Evolutionary conservation across 257 asterid species (phyloP), one percentile per base, ranked within the genome.

Genomic region (Solanum chmielewskii): DNA sequence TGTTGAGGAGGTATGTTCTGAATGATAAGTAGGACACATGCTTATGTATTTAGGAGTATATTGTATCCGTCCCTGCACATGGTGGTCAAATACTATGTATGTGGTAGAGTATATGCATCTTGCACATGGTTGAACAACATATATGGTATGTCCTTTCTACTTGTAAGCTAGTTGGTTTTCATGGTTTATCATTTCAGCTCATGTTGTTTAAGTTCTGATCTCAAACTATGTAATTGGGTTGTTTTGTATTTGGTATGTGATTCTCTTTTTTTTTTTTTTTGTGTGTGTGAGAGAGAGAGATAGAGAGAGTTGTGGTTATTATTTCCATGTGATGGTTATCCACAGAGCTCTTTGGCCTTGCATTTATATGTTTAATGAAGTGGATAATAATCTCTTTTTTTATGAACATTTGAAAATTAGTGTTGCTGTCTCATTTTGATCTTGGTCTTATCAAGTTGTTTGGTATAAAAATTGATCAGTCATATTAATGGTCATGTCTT

Each of bases 381-480:
- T 80, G 66, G 68, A 29, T 80, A 47, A 80, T n/a, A 18, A 47
- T 47, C 84, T 11, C 29, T 27, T 9, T 80, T 78, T 80, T 47
- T 14, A 78, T 78, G 11, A 47, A 27, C 60, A 27, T 44, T 15
- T 78, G 84, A 47, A 27, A 29, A 47, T 80, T 45, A 60, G 42
- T 80, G 23, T 27, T n/a, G 27, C 85, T 49, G 42, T 81, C 85
- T 49, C 70, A 29, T 76, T 76, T 31, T 49, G 39, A 89, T 86
- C 31, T 68, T 59, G 75, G 83, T 37, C 69, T 83, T 35, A 84
- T 56, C 73, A 66, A 56, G 73, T 76, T 62, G 49, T 74, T 37
- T 69, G 69, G 74, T 35, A 8, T 84, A 64, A 64, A 18, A 35
- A 5, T 33, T 74, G 87, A 56, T 35, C 21, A 10, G 84, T 80